phyloP scores from a whole-genome alignment of 495 filamentous ascomycete species.

The Ramalina intermedia region DNA sequence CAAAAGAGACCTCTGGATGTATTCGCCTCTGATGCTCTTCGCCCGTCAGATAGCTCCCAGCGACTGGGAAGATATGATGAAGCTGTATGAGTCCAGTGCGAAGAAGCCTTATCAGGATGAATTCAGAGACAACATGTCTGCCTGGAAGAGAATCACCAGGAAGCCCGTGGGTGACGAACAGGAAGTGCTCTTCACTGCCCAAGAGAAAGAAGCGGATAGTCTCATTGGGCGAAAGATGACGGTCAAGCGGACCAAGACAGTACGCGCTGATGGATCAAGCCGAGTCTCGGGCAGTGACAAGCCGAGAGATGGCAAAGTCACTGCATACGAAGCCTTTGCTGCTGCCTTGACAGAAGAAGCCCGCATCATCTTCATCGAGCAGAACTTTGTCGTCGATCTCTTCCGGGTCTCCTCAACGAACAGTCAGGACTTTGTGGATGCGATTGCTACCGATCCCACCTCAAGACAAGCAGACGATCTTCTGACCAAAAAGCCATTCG shows the following conservation, averaged over 20 bases:
- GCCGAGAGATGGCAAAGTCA: slow-evolving; percentile 46
- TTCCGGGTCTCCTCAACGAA: slow-evolving; percentile 76
- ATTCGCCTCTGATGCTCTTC: slow-evolving; percentile 73
- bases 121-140: slow-evolving; percentile 60
- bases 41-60: slow-evolving; percentile 62
- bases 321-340: slow-evolving; percentile 71
- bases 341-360: slow-evolving; percentile 65
- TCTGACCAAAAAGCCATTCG: slow-evolving; percentile 54
- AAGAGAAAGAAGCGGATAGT: slow-evolving; percentile 63
- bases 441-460: slow-evolving; percentile 54
- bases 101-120: slow-evolving; percentile 67
- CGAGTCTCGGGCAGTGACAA: slow-evolving; percentile 42
- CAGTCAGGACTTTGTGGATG: slow-evolving; percentile 65
- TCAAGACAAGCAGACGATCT: slow-evolving; percentile 54
- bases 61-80: slow-evolving; percentile 68
- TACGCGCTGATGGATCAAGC: slow-evolving; percentile 54
- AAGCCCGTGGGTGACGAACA: slow-evolving; percentile 74
- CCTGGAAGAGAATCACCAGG: slow-evolving; percentile 70
- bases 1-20: slow-evolving; percentile 58
- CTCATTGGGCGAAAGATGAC: slow-evolving; percentile 79
- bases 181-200: slow-evolving; percentile 74
- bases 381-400: slow-evolving; percentile 88
- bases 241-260: slow-evolving; percentile 76
- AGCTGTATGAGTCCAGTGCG: slow-evolving; percentile 63
- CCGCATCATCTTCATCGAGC: slow-evolving; percentile 71